Percentiles rank a stretch among this genome's conserved stretches.
Conservation (phyloP, 805 yeast species). For the Brettanomyces bruxellensis region DNA sequence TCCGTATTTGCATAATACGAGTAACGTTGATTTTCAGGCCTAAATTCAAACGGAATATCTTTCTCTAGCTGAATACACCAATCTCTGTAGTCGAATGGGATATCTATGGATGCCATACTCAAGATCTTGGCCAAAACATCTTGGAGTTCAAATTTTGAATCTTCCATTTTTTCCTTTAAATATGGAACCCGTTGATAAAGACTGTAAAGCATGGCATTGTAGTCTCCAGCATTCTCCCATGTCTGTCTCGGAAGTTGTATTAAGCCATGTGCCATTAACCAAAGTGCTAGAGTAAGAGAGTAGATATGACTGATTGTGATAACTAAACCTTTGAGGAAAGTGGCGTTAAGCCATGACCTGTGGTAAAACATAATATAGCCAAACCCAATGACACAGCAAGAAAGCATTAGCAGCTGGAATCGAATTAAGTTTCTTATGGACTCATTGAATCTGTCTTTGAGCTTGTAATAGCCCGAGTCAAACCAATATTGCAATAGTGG, state of each 20-base stretch:
- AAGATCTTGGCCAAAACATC: constrained; percentile 55
- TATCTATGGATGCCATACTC: constrained; percentile 38
- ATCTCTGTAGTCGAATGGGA: constrained; percentile 38
- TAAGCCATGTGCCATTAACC: constrained; percentile 82
- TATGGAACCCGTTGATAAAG: constrained; percentile 47
- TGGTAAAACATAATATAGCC: constrained; percentile 45
- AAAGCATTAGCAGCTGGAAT: constrained; percentile 52
- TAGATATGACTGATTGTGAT: constrained; percentile 75
- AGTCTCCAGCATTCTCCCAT: constrained; percentile 17
- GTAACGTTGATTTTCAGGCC: constrained; percentile 12
- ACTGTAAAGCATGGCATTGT: constrained; percentile 20
- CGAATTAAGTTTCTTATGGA: constrained; percentile 48
- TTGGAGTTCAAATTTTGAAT: constrained; percentile 49
- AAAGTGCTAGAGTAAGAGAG: constrained; percentile 62
- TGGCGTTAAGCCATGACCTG: constrained; percentile 23
- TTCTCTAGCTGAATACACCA: constrained; percentile 55
- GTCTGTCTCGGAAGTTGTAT: constrained; percentile 50
- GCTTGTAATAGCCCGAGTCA: constrained; percentile 56
- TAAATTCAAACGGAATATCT: constrained; percentile 36
- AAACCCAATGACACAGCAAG: constrained; percentile 42
- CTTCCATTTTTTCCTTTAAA: constrained; percentile 52
- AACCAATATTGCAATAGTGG: constrained; percentile 70
- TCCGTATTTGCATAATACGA: constrained; percentile 3
- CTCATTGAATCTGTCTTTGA: constrained; percentile 38
- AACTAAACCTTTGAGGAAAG: constrained; percentile 52